Evolutionary conservation across 495 filamentous ascomycete genomes (phyloP).

Genomic region (Xeromyces bisporus): DNA sequence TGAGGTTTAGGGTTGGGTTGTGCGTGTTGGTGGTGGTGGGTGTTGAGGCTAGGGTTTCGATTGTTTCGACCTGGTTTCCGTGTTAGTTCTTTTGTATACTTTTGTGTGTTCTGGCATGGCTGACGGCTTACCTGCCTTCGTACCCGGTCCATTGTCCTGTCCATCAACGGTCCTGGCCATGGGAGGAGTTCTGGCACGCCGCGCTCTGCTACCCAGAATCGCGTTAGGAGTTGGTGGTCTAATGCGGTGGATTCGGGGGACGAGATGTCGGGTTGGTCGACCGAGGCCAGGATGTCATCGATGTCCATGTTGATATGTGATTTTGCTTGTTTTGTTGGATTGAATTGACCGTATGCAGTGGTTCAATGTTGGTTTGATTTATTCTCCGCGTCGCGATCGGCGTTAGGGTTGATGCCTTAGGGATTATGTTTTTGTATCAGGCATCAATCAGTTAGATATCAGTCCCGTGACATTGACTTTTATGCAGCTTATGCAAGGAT

Average conservation of each 20-base stretch:
- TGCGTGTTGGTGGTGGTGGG: constrained; percentile 38
- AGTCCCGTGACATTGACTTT: too few species aligned
- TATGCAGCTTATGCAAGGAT: too few species aligned
- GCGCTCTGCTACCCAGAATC: constrained; percentile 83
- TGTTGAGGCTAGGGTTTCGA: constrained; percentile 49
- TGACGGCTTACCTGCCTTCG: constrained; percentile 37
- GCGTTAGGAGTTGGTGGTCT: constrained; percentile 78
- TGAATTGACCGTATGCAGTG: too few species aligned
- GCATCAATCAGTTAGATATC: too few species aligned
- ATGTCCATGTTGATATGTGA: constrained; percentile 66
- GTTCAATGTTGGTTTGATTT: too few species aligned
- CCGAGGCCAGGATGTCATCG: constrained; percentile 71
- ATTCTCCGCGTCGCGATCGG: too few species aligned
- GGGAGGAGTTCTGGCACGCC: constrained; percentile 69
- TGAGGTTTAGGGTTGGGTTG: constrained; percentile 79
- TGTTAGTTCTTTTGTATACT: background rate
- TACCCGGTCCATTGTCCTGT: constrained; percentile 63
- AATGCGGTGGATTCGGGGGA: constrained; percentile 40
- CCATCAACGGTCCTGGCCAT: constrained; percentile 48
- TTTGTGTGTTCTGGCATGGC: too few species aligned
- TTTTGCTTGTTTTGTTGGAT: too few species aligned
- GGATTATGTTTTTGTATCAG: too few species aligned
- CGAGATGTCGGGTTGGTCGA: constrained; percentile 42
- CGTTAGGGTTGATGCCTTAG: too few species aligned
- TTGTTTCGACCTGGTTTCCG: constrained; percentile 42